Evolutionary conservation across 2,329 filamentous ascomycete genomes (phyloP).

Genomic region (Bertia moriformis): DNA sequence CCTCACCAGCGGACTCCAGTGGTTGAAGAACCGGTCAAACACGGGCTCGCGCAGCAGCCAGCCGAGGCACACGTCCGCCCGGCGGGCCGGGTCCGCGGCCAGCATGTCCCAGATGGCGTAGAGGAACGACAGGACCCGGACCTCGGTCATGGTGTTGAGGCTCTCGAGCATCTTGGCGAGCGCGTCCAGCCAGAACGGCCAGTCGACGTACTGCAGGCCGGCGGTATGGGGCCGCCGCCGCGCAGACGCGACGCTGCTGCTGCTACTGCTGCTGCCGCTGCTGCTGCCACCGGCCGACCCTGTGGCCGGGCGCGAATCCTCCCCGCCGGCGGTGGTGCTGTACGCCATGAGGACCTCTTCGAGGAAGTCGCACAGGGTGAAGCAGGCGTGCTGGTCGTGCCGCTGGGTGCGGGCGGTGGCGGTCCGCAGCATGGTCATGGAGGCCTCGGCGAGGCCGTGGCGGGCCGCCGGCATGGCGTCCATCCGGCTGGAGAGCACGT

Average conservation of each 20-base stretch:
- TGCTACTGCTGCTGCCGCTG: not conserved
- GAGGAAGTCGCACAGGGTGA: conserved; percentile 79
- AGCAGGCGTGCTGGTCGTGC: conserved; percentile 72
- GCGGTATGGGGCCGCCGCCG: conserved; percentile 2
- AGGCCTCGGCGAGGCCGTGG: conserved; percentile 62
- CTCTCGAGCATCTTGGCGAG: conserved; percentile 67
- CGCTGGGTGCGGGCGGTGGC: conserved; percentile 63
- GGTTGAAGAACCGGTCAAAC: conserved; percentile 74
- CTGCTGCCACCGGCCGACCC: not conserved
- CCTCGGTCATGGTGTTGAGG: conserved; percentile 79
- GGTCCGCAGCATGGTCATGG: conserved; percentile 59
- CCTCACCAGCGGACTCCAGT: conserved; percentile 92
- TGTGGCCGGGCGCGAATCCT: no score
- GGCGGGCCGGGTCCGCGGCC: conserved; percentile 48
- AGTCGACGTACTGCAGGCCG: conserved; percentile 45
- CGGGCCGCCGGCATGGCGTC: conserved; percentile 26
- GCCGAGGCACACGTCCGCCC: conserved; percentile 54
- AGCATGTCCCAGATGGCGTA: conserved; percentile 69
- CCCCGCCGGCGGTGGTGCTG: conserved; percentile 11
- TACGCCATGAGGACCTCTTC: conserved; percentile 64
- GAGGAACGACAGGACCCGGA: conserved; percentile 68
- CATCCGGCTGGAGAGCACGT: conserved; percentile 45
- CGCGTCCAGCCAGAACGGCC: conserved; percentile 74
- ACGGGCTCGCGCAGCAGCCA: conserved; percentile 63
- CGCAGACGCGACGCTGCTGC: not conserved